Percentiles rank a stretch among this genome's conserved stretches.
Conservation (phyloP, 2,329 filamentous ascomycete species). For the Pseudopithomyces maydicus region DNA sequence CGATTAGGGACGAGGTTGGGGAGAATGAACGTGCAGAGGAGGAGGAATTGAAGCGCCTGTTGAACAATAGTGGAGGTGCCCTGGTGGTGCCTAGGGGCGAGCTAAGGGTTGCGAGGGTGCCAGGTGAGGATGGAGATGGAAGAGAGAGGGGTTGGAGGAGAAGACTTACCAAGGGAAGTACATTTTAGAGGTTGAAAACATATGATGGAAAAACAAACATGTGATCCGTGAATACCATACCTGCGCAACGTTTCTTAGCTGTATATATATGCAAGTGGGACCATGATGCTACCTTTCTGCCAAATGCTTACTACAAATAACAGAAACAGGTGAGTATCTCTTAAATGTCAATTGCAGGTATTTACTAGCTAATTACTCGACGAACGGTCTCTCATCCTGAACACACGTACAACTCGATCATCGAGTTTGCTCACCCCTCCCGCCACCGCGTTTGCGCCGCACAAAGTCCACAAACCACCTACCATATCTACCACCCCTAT, state of each 20-base stretch:
- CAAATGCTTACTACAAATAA: too few relatives aligned
- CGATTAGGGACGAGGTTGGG: slow-evolving; percentile 36
- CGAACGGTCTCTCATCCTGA: neutral
- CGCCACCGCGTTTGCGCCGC: neutral
- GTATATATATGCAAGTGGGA: too few relatives aligned
- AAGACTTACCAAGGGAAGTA: slow-evolving; percentile 32
- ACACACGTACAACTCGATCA: neutral
- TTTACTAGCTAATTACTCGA: too few relatives aligned
- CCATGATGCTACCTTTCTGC: too few relatives aligned
- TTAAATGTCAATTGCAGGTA: too few relatives aligned
- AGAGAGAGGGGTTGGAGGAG: slow-evolving; percentile 24
- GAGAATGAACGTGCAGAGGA: slow-evolving; percentile 23
- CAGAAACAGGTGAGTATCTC: too few relatives aligned
- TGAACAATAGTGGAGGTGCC: slow-evolving; percentile 26
- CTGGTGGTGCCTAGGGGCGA: slow-evolving; percentile 31
- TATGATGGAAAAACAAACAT: neutral
- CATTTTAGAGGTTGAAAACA: slow-evolving; percentile 22
- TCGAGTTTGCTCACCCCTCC: too few relatives aligned
- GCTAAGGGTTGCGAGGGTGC: slow-evolving; percentile 27
- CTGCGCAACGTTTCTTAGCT: too few relatives aligned
- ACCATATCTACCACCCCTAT: neutral
- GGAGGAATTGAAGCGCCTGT: slow-evolving; percentile 22
- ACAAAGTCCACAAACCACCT: neutral
- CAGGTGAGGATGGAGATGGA: neutral
- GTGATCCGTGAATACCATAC: too few relatives aligned